Evolutionary conservation across 441 rosid species (phyloP).

Genomic region (Geranium incanum): DNA sequence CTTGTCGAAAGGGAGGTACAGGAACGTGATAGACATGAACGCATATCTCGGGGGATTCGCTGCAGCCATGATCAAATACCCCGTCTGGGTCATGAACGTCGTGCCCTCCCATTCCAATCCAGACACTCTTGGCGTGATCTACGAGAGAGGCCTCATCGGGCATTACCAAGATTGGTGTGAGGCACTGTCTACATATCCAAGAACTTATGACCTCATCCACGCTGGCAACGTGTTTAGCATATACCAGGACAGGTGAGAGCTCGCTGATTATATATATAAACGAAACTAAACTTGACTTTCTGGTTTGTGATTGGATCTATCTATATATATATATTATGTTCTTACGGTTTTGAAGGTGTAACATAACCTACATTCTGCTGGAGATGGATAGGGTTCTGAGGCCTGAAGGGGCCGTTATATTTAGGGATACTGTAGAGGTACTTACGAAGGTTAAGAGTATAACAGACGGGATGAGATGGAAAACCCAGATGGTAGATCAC

Average conservation of each 20-base stretch:
- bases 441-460: neutral
- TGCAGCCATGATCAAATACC: slow-evolving; percentile 61
- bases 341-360: slow-evolving; percentile 29
- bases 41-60: slow-evolving; percentile 87
- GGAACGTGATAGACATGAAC: slow-evolving; percentile 98
- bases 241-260: slow-evolving; percentile 66
- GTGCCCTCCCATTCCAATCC: slow-evolving; percentile 69
- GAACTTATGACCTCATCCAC: slow-evolving; percentile 92
- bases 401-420: slow-evolving; percentile 54
- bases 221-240: slow-evolving; percentile 74
- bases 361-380: slow-evolving; percentile 42
- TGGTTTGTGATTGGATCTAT: slow-evolving; percentile 6
- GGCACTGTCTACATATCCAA: slow-evolving; percentile 91
- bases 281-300: neutral
- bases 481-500: neutral
- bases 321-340: neutral
- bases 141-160: slow-evolving; percentile 87
- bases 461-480: slow-evolving; percentile 5
- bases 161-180: slow-evolving; percentile 96
- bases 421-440: slow-evolving; percentile 31
- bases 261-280: neutral
- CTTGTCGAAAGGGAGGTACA: slow-evolving; percentile 53
- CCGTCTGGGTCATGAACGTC: slow-evolving; percentile 94
- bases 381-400: slow-evolving; percentile 65
- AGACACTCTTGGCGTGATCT: slow-evolving; percentile 67